Conservation (phyloP, 257 asterid genomes). For the Penstemon eatonii region DNA sequence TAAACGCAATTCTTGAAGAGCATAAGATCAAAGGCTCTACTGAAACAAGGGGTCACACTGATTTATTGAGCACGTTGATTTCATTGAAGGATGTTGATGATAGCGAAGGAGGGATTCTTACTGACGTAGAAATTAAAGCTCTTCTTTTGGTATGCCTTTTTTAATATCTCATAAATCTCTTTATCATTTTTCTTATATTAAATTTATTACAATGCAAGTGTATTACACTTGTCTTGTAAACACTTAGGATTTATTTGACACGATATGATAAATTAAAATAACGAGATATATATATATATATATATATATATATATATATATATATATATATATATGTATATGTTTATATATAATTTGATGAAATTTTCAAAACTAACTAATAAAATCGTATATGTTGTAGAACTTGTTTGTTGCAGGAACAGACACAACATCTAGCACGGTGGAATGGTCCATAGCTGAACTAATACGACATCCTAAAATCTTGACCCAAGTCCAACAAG, state of each 20-base stretch:
- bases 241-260: neutral
- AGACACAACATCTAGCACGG: slow-evolving; percentile 83
- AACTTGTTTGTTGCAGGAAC: slow-evolving; percentile 77
- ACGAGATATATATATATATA: too few relatives aligned
- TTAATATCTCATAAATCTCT: neutral
- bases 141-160: slow-evolving; percentile 60
- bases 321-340: too few relatives aligned
- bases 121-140: slow-evolving; percentile 80
- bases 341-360: neutral
- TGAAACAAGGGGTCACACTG: slow-evolving; percentile 28
- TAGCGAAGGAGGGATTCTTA: slow-evolving; percentile 48
- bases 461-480: slow-evolving; percentile 61
- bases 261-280: too few relatives aligned
- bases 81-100: slow-evolving; percentile 50
- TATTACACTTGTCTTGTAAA: neutral
- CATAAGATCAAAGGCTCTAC: slow-evolving; percentile 37
- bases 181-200: too few relatives aligned
- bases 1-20: slow-evolving; percentile 54
- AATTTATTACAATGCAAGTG: neutral
- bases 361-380: neutral
- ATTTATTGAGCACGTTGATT: slow-evolving; percentile 56
- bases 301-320: too few relatives aligned
- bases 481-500: slow-evolving; percentile 51
- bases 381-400: slow-evolving; percentile 31
- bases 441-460: slow-evolving; percentile 91